Conservation (phyloP, 139 green algal species). For the Chlamydomonas schloesseri region DNA sequence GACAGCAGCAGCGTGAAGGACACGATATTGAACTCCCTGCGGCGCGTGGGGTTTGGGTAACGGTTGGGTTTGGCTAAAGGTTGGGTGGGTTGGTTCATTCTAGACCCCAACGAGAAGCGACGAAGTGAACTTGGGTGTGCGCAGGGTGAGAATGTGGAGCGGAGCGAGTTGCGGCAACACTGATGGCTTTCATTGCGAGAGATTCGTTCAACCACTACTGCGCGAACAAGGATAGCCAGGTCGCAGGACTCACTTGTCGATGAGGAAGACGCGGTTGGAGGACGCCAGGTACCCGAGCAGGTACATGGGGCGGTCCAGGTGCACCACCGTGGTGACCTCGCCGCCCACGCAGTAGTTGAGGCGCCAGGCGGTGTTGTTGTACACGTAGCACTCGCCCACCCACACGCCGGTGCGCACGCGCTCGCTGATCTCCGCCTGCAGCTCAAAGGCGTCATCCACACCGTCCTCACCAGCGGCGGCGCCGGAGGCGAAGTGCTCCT, state of each 20-base stretch:
- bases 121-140: too few species aligned
- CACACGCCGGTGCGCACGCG: slow-evolving; percentile 62
- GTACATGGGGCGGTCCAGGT: slow-evolving; percentile 98
- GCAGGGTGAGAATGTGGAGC: too few species aligned
- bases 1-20: slow-evolving; percentile 94
- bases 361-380: slow-evolving; percentile 96
- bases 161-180: too few species aligned
- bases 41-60: too few species aligned
- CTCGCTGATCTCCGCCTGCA: slow-evolving; percentile 75
- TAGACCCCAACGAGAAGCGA: neutral
- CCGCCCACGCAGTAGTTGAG: slow-evolving; percentile 98
- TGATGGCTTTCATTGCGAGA: too few species aligned
- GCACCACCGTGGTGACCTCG: slow-evolving; percentile 94
- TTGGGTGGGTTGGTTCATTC: neutral
- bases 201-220: too few species aligned
- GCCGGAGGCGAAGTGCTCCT: slow-evolving; percentile 68
- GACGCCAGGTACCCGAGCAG: slow-evolving; percentile 96
- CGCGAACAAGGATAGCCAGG: too few species aligned
- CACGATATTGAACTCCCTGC: slow-evolving; percentile 80
- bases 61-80: neutral
- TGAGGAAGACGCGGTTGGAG: slow-evolving; percentile 93
- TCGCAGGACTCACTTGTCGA: slow-evolving; percentile 82
- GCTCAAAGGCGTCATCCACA: slow-evolving; percentile 97
- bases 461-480: slow-evolving; percentile 89
- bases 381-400: slow-evolving; percentile 99